A percentile compares a stretch with the other conserved stretches of the same genome.
These are phyloP conservation scores for Hortaea werneckii DNA, from an alignment of 2,329 filamentous ascomycete genomes.

Conservation along the genomic window DNA sequence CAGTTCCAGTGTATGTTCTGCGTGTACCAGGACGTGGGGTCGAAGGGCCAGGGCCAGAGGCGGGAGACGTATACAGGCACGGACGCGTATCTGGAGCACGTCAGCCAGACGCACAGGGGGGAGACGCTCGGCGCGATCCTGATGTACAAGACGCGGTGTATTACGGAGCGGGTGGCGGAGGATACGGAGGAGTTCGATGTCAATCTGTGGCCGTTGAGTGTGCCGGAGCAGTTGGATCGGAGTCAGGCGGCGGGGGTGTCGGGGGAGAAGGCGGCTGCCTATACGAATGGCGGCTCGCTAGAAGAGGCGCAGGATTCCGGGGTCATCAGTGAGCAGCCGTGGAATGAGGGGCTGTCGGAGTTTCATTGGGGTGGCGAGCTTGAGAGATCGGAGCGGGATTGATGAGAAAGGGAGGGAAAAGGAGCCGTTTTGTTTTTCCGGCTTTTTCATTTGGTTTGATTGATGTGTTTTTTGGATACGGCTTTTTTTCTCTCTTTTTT, in stretches of 20 bases:
- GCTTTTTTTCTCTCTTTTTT: too few relatives aligned
- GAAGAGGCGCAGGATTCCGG: slow-evolving; percentile 14
- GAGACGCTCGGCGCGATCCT: slow-evolving; percentile 27
- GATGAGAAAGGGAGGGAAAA: too few relatives aligned
- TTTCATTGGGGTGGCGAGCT: slow-evolving; percentile 21
- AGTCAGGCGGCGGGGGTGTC: slow-evolving; percentile 13
- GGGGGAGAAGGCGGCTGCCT: slow-evolving; percentile 4
- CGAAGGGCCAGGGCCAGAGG: slow-evolving; percentile 9
- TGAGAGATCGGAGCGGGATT: slow-evolving; percentile 18
- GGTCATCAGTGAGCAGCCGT: slow-evolving; percentile 22
- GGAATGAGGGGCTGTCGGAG: slow-evolving; percentile 23
- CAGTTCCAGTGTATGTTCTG: slow-evolving; percentile 40
- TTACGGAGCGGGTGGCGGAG: slow-evolving; percentile 30
- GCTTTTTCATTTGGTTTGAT: too few relatives aligned
- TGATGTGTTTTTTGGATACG: too few relatives aligned
- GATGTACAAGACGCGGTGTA: slow-evolving; percentile 33
- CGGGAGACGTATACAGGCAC: slow-evolving; percentile 31
- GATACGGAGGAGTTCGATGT: slow-evolving; percentile 38
- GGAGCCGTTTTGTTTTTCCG: too few relatives aligned
- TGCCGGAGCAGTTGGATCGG: slow-evolving; percentile 9
- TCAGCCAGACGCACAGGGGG: slow-evolving; percentile 28
- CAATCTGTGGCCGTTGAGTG: slow-evolving; percentile 29
- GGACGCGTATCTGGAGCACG: slow-evolving; percentile 35
- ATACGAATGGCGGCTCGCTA: slow-evolving; percentile 14
- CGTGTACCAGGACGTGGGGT: slow-evolving; percentile 19